These are phyloP conservation scores for Golubevia sp. DNA, from an alignment of 1,284 basidiomycete species.

Conservation along the genomic window DNA sequence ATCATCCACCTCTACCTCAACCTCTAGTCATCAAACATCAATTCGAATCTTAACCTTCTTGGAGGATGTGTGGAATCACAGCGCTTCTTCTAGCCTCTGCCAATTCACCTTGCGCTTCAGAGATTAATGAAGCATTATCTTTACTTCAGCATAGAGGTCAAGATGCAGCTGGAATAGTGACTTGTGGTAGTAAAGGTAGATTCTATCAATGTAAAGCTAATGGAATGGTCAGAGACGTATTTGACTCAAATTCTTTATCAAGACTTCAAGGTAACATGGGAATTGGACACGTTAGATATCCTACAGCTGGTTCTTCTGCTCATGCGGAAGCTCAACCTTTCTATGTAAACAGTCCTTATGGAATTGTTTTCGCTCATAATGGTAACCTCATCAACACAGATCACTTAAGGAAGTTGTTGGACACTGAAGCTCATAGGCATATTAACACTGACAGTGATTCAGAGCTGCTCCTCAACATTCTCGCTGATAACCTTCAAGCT, in stretches of 20 bases:
- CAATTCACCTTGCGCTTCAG: conserved; percentile 39
- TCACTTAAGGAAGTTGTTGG: conserved; percentile 85
- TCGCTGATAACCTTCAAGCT: conserved; percentile 95
- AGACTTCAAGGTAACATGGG: conserved; percentile 92
- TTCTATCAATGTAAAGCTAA: conserved; percentile 99
- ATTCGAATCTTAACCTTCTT: no score
- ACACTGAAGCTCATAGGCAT: conserved; percentile 93
- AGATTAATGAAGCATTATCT: conserved; percentile 60
- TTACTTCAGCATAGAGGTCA: conserved; percentile 70
- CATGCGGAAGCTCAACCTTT: conserved; percentile 99
- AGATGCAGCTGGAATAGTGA: conserved; percentile 97
- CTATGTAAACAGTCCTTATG: conserved; percentile 99
- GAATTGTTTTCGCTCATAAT: conserved; percentile 98
- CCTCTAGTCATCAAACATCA: no score
- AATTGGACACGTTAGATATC: conserved; percentile 95
- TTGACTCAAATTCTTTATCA: conserved; percentile 79
- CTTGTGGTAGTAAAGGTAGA: conserved; percentile 90
- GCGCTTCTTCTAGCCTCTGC: conserved; percentile 48
- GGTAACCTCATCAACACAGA: conserved; percentile 96
- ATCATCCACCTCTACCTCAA: no score
- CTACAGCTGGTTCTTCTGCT: conserved; percentile 94
- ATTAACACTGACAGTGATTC: conserved; percentile 99
- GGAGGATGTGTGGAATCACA: conserved; percentile 57
- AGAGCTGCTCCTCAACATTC: conserved; percentile 93
- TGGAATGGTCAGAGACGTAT: conserved; percentile 98